phyloP scores from a whole-genome alignment of 768 basidiomycete genomes.

The Pleurotus eryngii region DNA sequence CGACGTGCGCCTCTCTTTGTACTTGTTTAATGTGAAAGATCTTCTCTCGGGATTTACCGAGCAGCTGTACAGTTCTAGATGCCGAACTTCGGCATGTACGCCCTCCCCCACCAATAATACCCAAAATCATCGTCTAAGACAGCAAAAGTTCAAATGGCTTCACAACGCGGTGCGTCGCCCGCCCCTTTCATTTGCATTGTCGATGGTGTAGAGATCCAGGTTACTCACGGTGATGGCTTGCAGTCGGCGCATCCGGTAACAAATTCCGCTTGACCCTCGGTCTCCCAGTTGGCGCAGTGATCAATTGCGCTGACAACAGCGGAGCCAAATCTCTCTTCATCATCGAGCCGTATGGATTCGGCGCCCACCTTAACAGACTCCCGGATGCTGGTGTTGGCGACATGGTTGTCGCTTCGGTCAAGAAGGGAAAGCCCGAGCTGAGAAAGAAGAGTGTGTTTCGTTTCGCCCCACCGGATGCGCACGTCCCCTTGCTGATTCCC shows the following conservation, averaged over 20 bases:
- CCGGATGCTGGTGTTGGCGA: slow-evolving; percentile 95
- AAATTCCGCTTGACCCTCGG: slow-evolving; percentile 95
- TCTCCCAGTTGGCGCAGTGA: slow-evolving; percentile 91
- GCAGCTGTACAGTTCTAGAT: slow-evolving; percentile 4
- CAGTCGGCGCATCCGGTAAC: slow-evolving; percentile 69
- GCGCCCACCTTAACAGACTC: slow-evolving; percentile 94
- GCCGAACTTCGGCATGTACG: slow-evolving; percentile 4
- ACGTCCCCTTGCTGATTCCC: too few relatives aligned
- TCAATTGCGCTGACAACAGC: slow-evolving; percentile 99
- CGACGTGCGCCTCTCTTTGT: too few relatives aligned
- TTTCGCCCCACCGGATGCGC: too few relatives aligned
- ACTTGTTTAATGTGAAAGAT: too few relatives aligned
- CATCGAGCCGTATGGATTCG: slow-evolving; percentile 94
- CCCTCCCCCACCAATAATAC: background rate
- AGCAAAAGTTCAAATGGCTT: slow-evolving; percentile 4
- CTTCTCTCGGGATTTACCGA: background rate
- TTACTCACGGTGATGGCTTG: slow-evolving; percentile 33
- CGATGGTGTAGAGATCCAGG: background rate
- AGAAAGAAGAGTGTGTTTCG: slow-evolving; percentile 92
- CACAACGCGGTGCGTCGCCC: slow-evolving; percentile 2
- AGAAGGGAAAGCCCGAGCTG: slow-evolving; percentile 99
- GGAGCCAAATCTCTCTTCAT: slow-evolving; percentile 95
- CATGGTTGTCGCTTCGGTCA: slow-evolving; percentile 95
- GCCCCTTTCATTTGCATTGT: too few relatives aligned
- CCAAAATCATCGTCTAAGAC: background rate